Percentiles rank a stretch among this genome's conserved stretches.
These are phyloP conservation scores for Pythium periplocum DNA, from an alignment of 352 stramenopile species.

Conservation along the genomic window DNA sequence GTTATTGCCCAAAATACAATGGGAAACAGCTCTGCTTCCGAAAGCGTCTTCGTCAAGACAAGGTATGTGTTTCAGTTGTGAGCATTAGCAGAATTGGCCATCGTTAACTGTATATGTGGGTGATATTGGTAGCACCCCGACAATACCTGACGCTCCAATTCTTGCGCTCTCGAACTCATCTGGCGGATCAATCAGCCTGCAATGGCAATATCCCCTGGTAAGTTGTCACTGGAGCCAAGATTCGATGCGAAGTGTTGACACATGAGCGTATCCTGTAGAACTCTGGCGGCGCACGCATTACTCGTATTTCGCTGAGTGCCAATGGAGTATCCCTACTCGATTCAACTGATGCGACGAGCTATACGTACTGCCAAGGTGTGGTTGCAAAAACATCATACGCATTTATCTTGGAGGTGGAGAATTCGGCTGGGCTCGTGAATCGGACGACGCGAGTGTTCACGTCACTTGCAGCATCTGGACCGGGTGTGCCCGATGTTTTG, in stretches of 20 bases:
- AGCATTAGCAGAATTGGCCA: background rate
- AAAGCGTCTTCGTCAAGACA: conserved; percentile 8
- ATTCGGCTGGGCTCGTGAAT: conserved; percentile 24
- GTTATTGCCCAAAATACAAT: conserved; percentile 29
- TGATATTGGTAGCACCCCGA: conserved; percentile 15
- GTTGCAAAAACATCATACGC: conserved; percentile 18
- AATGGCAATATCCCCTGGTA: conserved; percentile 35
- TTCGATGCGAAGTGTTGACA: background rate
- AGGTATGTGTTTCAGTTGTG: conserved; percentile 14
- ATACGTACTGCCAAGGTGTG: conserved; percentile 31
- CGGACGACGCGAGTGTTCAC: conserved; percentile 19
- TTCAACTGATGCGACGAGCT: conserved; percentile 15
- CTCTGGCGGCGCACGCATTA: conserved; percentile 32
- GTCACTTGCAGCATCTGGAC: conserved; percentile 12
- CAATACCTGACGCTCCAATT: conserved; percentile 18
- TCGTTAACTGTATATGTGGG: no score
- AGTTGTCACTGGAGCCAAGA: background rate
- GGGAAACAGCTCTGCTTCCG: conserved; percentile 25
- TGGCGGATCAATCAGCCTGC: conserved; percentile 29
- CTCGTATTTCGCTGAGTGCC: conserved; percentile 24
- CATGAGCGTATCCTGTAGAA: conserved; percentile 19
- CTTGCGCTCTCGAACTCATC: conserved; percentile 16
- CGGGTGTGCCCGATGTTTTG: conserved; percentile 11
- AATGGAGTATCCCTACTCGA: conserved; percentile 26
- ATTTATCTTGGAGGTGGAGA: conserved; percentile 46